These are phyloP conservation scores for Nitzschia sp. DNA, from an alignment of 108 stramenopile genomes.

Conservation along the genomic window DNA sequence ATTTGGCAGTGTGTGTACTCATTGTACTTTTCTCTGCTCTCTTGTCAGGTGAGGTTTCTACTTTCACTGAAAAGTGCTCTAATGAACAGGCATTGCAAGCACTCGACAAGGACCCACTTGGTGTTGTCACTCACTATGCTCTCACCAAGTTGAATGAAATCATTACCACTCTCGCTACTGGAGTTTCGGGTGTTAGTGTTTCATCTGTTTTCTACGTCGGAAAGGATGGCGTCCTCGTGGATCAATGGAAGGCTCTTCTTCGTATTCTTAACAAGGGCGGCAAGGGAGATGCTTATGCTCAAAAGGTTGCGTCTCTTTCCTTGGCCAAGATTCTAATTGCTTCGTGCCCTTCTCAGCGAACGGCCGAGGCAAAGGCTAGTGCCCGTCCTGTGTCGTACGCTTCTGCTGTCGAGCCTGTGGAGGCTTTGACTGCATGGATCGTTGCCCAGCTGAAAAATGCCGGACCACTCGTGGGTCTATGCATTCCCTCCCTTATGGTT, in stretches of 20 bases:
- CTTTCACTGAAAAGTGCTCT: constrained; percentile 43
- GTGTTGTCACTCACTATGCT: constrained; percentile 82
- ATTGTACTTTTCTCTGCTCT: too few relatives aligned
- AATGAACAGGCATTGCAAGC: constrained; percentile 65
- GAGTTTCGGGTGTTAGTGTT: constrained; percentile 68
- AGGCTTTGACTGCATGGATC: constrained; percentile 83
- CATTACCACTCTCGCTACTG: constrained; percentile 52
- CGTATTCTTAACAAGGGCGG: constrained; percentile 82
- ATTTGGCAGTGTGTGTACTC: background rate
- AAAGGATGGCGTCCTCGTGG: constrained; percentile 77
- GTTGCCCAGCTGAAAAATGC: constrained; percentile 81
- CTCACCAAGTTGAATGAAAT: constrained; percentile 75
- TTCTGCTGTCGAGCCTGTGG: constrained; percentile 79
- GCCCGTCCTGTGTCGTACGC: constrained; percentile 72
- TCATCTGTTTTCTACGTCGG: constrained; percentile 82
- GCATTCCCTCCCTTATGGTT: constrained; percentile 69
- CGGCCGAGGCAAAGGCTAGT: constrained; percentile 13
- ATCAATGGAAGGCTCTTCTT: constrained; percentile 84
- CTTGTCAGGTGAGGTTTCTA: constrained; percentile 34
- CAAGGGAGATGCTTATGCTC: constrained; percentile 77
- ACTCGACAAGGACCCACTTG: constrained; percentile 75
- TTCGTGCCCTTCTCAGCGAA: constrained; percentile 74
- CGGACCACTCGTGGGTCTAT: constrained; percentile 60
- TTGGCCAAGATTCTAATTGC: constrained; percentile 72
- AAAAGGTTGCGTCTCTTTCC: constrained; percentile 74